Base-by-base conservation (phyloP, 805 yeast genomes). In the Ogataea neopini region DNA sequence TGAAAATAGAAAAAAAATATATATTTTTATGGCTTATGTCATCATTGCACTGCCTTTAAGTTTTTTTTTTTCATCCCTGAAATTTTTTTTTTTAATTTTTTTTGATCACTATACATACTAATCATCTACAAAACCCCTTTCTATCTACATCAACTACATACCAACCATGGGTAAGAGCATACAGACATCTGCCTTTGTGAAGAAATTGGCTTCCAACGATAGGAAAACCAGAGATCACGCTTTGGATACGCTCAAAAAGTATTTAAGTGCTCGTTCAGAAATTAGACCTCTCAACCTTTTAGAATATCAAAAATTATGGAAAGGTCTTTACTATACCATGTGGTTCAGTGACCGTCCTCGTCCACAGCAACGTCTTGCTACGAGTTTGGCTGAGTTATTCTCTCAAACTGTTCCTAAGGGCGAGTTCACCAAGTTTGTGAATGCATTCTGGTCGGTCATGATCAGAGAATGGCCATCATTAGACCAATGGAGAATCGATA, bases 321-420 rank as follows among this genome's bases (percentile, higher is more conserved):
- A 88, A 68, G 99, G 98, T n/a, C 74, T 94, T 34, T 94, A 85
- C 68, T 94, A 76, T 63, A 80, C 96, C 9, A 88, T 94, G 96
- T 94, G 99, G 98, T 89, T 86, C 70, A 80, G 95, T 63, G 99
- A 94, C 66, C 80, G 91, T 62, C 96, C 97, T 22, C 76, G 86
- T 58, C 94, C 96, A 19, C 99, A 94, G 68, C 96, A 90, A 66
- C 71, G 83, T 49, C 71, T 94, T 32, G 96, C 96, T 2, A 77
- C 75, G 40, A 81, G 79, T 36, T 71, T 94, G 52, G 96, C 92
- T 41, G 56, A 9, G 66, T 75, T 70, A 20, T 81, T 72, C 50
- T 71, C 77, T 14, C 69, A 70, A 14, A 67, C 69, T 18, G 69
- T 79, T 13, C 72, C 80, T 1, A 53, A 56, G 4, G 64, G 62